Evolutionary conservation across 2,329 filamentous ascomycete genomes (phyloP).

Genomic region (Pestalotiopsis sp.): DNA sequence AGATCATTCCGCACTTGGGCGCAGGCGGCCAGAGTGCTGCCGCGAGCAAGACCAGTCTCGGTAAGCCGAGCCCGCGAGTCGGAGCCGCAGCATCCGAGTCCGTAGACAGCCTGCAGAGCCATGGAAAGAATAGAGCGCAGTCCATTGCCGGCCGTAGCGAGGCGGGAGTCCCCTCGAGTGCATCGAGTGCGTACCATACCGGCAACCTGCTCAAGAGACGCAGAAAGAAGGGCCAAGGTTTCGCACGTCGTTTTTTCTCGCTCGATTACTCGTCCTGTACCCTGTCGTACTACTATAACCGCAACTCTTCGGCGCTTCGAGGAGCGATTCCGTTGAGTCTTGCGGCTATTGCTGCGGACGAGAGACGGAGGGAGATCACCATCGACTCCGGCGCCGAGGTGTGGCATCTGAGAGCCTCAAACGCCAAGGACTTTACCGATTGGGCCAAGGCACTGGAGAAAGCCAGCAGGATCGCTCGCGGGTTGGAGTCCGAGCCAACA

Average conservation of each 20-base stretch:
- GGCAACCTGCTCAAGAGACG: slow-evolving; percentile 87
- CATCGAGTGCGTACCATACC: slow-evolving; percentile 68
- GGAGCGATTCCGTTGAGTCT: slow-evolving; percentile 91
- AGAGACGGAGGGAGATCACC: slow-evolving; percentile 86
- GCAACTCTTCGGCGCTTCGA: slow-evolving; percentile 87
- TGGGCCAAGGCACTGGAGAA: slow-evolving; percentile 88
- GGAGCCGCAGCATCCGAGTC: slow-evolving; percentile 54
- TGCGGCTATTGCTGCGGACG: slow-evolving; percentile 88
- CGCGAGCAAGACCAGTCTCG: slow-evolving; percentile 55
- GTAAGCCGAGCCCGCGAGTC: slow-evolving; percentile 48
- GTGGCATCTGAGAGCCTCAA: slow-evolving; percentile 88
- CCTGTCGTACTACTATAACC: slow-evolving; percentile 93
- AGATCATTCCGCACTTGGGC: slow-evolving; percentile 66
- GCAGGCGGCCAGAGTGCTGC: slow-evolving; percentile 34
- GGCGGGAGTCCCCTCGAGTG: slow-evolving; percentile 32
- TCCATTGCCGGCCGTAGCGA: slow-evolving; percentile 58
- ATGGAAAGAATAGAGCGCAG: slow-evolving; percentile 44
- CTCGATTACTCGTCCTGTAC: slow-evolving; percentile 94
- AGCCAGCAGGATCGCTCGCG: slow-evolving; percentile 69
- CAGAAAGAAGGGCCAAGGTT: slow-evolving; percentile 91
- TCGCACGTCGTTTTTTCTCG: slow-evolving; percentile 92
- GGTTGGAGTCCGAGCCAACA: slow-evolving; percentile 43
- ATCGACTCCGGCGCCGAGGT: slow-evolving; percentile 97
- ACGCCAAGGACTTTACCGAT: slow-evolving; percentile 80
- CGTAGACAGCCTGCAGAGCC: slow-evolving; percentile 63